Percentiles rank a stretch among this genome's conserved stretches.
Evolutionary conservation across 305 asterid species (phyloP).

Genomic region (Ajuga reptans): DNA sequence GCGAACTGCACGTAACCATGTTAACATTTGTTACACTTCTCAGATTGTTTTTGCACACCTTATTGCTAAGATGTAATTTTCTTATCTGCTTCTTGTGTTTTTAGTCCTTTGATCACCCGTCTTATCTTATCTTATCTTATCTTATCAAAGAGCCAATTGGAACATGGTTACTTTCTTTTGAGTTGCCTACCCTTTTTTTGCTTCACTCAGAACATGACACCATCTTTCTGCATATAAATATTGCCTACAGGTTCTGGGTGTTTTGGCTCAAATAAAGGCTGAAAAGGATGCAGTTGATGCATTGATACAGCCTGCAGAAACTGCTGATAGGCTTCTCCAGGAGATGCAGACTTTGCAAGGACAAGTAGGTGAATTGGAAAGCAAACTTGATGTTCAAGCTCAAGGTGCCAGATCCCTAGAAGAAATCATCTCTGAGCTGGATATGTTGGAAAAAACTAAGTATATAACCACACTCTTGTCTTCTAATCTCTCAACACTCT

Average conservation of each 20-base stretch:
- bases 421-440: constrained; percentile 54
- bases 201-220: neutral
- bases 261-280: constrained; percentile 75
- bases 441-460: constrained; percentile 54
- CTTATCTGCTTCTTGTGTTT: neutral
- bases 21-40: neutral
- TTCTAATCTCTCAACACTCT: neutral
- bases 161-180: neutral
- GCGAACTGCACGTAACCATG: neutral
- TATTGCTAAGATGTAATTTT: neutral
- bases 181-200: neutral
- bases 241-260: constrained; percentile 64
- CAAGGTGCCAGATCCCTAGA: constrained; percentile 70
- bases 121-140: neutral
- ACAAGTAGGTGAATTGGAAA: constrained; percentile 63
- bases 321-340: constrained; percentile 67
- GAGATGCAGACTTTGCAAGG: constrained; percentile 63
- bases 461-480: constrained; percentile 17
- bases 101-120: neutral
- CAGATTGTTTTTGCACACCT: neutral
- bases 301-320: constrained; percentile 72
- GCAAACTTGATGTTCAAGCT: constrained; percentile 67
- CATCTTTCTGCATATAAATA: constrained; percentile 6
- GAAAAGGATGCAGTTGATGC: constrained; percentile 79
- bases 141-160: neutral